A percentile compares a stretch with the other conserved stretches of the same genome.
phyloP scores from a whole-genome alignment of 2,329 filamentous ascomycete species.

The Nannizziopsis barbatae region DNA sequence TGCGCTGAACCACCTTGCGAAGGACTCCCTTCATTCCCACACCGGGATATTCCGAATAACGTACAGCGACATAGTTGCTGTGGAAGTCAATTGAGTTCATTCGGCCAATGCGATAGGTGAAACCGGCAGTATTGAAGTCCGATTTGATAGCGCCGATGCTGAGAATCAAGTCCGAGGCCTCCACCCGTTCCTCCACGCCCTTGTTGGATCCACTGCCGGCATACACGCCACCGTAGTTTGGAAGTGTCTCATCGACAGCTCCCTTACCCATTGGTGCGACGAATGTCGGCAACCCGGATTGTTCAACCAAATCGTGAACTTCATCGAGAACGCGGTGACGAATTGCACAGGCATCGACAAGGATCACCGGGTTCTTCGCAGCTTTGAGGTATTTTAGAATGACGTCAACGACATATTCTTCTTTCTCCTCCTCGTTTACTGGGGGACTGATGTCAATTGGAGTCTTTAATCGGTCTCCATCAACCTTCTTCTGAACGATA shows the following conservation, averaged over 20 bases:
- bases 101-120: conserved; percentile 66
- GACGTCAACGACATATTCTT: conserved; percentile 66
- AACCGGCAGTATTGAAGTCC: conserved; percentile 51
- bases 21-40: conserved; percentile 70
- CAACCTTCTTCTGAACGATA: conserved; percentile 53
- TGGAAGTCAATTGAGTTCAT: conserved; percentile 74
- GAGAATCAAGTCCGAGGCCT: conserved; percentile 32
- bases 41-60: conserved; percentile 67
- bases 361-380: conserved; percentile 61
- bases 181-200: conserved; percentile 28
- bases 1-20: conserved; percentile 52
- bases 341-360: conserved; percentile 71
- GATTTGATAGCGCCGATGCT: conserved; percentile 32
- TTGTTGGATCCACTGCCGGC: conserved; percentile 61
- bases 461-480: conserved; percentile 55
- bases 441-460: conserved; percentile 55
- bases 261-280: conserved; percentile 81
- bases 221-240: conserved; percentile 69
- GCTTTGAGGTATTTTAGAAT: conserved; percentile 58
- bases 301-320: conserved; percentile 58
- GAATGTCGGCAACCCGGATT: conserved; percentile 64
- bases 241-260: conserved; percentile 60
- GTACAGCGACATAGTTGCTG: conserved; percentile 59
- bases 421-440: conserved; percentile 55
- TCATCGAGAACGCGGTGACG: conserved; percentile 61